Conservation (phyloP, 1,284 basidiomycete species). For the Meripilus lineatus region DNA sequence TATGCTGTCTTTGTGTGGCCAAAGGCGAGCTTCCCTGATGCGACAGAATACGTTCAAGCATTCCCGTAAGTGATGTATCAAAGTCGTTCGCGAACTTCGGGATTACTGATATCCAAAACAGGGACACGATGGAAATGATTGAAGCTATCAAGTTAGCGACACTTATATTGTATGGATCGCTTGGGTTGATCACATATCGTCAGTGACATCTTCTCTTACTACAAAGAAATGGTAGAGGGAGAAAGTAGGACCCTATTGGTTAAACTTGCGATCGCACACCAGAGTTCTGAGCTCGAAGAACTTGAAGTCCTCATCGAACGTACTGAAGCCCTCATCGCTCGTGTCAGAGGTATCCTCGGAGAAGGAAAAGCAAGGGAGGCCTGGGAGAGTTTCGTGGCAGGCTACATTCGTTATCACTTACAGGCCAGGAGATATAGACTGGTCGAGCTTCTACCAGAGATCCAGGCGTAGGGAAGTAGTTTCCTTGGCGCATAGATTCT, state of each 20-base stretch:
- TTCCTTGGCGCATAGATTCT: too few species aligned
- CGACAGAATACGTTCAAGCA: slow-evolving; percentile 1
- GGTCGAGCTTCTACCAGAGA: slow-evolving; percentile 2
- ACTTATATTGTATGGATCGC: not conserved
- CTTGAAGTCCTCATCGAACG: too few species aligned
- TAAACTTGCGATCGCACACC: too few species aligned
- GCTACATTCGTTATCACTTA: slow-evolving; percentile 13
- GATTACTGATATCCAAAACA: too few species aligned
- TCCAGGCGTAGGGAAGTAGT: too few species aligned
- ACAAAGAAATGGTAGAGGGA: slow-evolving; percentile 13
- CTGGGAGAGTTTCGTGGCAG: slow-evolving; percentile 16
- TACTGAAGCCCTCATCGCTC: too few species aligned
- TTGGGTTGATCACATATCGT: too few species aligned
- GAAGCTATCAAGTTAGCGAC: slow-evolving; percentile 6
- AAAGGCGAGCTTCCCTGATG: not conserved
- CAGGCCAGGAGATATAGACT: slow-evolving; percentile 8
- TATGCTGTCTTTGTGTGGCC: slow-evolving; percentile 4
- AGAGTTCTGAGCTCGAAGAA: too few species aligned
- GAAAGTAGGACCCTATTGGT: slow-evolving; percentile 12
- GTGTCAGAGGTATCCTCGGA: slow-evolving; percentile 12
- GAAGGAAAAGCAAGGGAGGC: slow-evolving; percentile 11
- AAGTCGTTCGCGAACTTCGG: too few species aligned
- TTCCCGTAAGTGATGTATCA: slow-evolving; percentile 1
- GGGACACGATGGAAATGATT: slow-evolving; percentile 6
- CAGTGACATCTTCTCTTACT: slow-evolving; percentile 15